Conservation (phyloP, 768 basidiomycete genomes). For the Steccherinum ochraceum region DNA sequence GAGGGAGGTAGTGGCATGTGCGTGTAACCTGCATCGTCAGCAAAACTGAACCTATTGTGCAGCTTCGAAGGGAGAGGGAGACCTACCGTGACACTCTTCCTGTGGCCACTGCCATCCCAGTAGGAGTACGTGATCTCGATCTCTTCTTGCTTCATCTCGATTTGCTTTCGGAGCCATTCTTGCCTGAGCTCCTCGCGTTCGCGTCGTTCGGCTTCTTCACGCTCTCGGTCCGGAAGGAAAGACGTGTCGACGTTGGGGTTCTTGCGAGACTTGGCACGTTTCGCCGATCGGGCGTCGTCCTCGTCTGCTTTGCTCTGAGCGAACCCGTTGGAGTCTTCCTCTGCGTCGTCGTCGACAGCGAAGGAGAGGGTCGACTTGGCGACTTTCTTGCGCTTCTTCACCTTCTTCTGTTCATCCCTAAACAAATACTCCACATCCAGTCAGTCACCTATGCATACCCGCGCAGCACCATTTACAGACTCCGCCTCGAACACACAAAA, state of each 20-base stretch:
- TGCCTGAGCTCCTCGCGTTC: slow-evolving; percentile 85
- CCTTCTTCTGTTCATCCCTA: slow-evolving; percentile 81
- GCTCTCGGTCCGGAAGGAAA: slow-evolving; percentile 95
- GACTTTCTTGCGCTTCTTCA: slow-evolving; percentile 90
- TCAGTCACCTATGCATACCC: slow-evolving; percentile 45
- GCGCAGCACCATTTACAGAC: slow-evolving; percentile 11
- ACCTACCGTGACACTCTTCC: slow-evolving; percentile 84
- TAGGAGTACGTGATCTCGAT: slow-evolving; percentile 95
- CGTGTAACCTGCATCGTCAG: slow-evolving; percentile 20
- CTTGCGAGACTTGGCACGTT: slow-evolving; percentile 82
- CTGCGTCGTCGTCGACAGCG: slow-evolving; percentile 79
- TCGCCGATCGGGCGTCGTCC: slow-evolving; percentile 43
- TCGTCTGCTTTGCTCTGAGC: slow-evolving; percentile 24
- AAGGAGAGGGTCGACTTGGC: slow-evolving; percentile 89
- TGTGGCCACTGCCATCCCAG: slow-evolving; percentile 98
- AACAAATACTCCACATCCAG: slow-evolving; percentile 74
- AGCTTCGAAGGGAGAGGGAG: too few relatives aligned
- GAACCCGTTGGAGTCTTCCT: slow-evolving; percentile 36
- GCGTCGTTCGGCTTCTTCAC: slow-evolving; percentile 86
- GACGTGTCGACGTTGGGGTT: slow-evolving; percentile 97
- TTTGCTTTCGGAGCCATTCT: slow-evolving; percentile 77
- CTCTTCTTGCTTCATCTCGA: slow-evolving; percentile 59
- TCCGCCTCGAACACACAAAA: not conserved
- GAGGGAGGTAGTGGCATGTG: slow-evolving; percentile 7
- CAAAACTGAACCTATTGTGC: not conserved